Base-by-base conservation (phyloP, 2,329 filamentous ascomycete species). In the Neofusicoccum cordaticola region DNA sequence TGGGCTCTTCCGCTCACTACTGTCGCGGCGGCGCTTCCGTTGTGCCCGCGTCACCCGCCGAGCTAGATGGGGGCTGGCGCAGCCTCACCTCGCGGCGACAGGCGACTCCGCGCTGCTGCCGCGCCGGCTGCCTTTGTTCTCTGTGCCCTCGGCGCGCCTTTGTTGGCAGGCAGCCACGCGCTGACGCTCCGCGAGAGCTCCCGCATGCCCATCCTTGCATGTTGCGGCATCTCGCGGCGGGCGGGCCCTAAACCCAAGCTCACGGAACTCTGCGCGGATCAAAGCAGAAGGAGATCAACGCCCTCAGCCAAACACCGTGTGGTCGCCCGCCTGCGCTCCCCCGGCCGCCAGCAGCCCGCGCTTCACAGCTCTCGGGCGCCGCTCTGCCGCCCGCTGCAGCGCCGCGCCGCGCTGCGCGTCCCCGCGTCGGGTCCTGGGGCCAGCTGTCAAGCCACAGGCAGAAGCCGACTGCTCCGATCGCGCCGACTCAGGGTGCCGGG, bases 141-240 rank as follows among this genome's bases (percentile, higher is more conserved):
- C 35, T n/a, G 17, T 41, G 50, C 35, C 37, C 51, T 34, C 17
- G 17, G 35, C 37, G 37, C 12, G 53, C 39, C 53, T 58, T 58
- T 58, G 53, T 58, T 58, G 53, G 53, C 53, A 58, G 53, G 53
- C 53, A 45, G 53, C 53, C 53, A 58, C 53, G 53, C 53, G 53
- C 53, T 58, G 53, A 58, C 39, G 53, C 39, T 42, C 19, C 17
- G 41, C 53, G 52, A 57, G 52, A 27, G 52, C 42, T 57, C 37
- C 52, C 37, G 52, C 52, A 57, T 27, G 52, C 39, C 34, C 53
- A 58, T 58, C 53, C 53, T 58, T 58, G 53, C 53, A 57, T 56
- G 52, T 42, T 42, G 52, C 52, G 51, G 51, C 51, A 56, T 56
- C 35, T 53, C 52, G 52, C 52, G 52, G 52, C 52, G 41, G 53